Base-by-base conservation (phyloP, 176 grass and related monocot genomes). In the Zea luxurians region DNA sequence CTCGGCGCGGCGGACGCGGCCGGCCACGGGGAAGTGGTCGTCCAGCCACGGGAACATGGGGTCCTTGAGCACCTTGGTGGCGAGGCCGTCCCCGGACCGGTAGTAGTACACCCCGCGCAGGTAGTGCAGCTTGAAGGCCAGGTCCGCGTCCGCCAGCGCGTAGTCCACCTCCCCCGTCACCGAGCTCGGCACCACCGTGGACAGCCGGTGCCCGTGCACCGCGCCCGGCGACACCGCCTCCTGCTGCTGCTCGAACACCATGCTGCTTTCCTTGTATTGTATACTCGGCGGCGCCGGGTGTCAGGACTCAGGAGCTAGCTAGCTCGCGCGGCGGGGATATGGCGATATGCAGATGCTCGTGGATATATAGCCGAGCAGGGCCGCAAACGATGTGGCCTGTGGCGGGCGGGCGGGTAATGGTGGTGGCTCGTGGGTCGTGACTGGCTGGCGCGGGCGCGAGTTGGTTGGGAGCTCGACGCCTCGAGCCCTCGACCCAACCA, bases 21-120 rank as follows among this genome's bases (percentile, higher is more conserved):
- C 93, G 36, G 83, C 85, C 52, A 91, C 66, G 68, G 88, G 74
- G 80, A 77, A 91, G 73, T 86, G 82, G 16, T 59, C 71, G 83
- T 97, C 88, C 8, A 97, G 86, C 90, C 83, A 91, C 21, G 78
- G 80, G 74, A 91, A 97, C 93, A 97, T 97, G 40, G 93, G 83
- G 72, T 87, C 70, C 88, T 97, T 97, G 67, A 97, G 78, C 61
- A 63, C 48, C 73, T 87, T 79, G 70, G 83, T 82, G 7, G 83
- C 68, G 1, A 97, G 10, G 3, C 38, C 74, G 4, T 83, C 88
- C 3, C 90, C 91, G 0, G 87, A 40, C 13, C 71, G 55, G 83
- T 83, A 97, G 88, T 93, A 97, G 86, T 93, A 97, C 2, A 71
- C 86, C 6, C 88, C 88, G 68, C 83, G 89, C 18, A 97, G 68